A percentile compares a stretch with the other conserved stretches of the same genome.
Conservation (phyloP, 2,329 filamentous ascomycete genomes). For the Lizonia empirigonia region DNA sequence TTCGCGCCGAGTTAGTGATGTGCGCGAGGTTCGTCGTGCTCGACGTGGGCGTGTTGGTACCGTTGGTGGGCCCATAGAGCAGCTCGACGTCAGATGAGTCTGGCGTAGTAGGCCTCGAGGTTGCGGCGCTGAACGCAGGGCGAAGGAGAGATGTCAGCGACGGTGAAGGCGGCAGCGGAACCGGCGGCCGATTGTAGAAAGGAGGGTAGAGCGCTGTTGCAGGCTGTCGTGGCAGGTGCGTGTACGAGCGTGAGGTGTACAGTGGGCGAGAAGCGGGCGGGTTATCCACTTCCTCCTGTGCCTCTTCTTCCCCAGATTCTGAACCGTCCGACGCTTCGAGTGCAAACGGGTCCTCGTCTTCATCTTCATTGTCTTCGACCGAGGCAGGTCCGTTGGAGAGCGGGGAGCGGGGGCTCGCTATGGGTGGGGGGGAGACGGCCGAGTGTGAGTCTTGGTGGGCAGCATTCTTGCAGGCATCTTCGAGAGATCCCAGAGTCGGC, state of each 20-base stretch:
- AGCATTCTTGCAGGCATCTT: slow-evolving; percentile 15
- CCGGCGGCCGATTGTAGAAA: slow-evolving; percentile 97
- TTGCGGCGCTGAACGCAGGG: slow-evolving; percentile 61
- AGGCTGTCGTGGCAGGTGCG: slow-evolving; percentile 49
- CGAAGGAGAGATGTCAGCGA: slow-evolving; percentile 90
- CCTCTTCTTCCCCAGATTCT: slow-evolving; percentile 37
- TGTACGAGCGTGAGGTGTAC: slow-evolving; percentile 53
- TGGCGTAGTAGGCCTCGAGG: slow-evolving; percentile 87
- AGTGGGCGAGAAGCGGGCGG: slow-evolving; percentile 42
- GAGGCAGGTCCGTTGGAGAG: slow-evolving; percentile 36
- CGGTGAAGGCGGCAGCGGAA: slow-evolving; percentile 88
- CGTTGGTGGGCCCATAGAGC: slow-evolving; percentile 19
- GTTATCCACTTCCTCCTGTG: slow-evolving; percentile 11
- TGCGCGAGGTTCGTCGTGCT: slow-evolving; percentile 66
- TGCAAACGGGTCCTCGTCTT: slow-evolving; percentile 23
- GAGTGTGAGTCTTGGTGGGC: slow-evolving; percentile 7
- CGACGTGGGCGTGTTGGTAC: slow-evolving; percentile 37
- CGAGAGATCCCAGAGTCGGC: slow-evolving; percentile 48
- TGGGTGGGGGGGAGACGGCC: slow-evolving; percentile 10
- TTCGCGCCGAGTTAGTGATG: slow-evolving; percentile 63
- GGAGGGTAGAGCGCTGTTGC: slow-evolving; percentile 68
- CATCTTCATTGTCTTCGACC: slow-evolving; percentile 28
- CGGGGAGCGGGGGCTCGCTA: slow-evolving; percentile 28
- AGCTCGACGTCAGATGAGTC: slow-evolving; percentile 86
- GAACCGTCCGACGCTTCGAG: slow-evolving; percentile 28